Evolutionary conservation across 2,329 filamentous ascomycete genomes (phyloP), one percentile per base, ranked within the genome.

Genomic region (Colletotrichum sp.): DNA sequence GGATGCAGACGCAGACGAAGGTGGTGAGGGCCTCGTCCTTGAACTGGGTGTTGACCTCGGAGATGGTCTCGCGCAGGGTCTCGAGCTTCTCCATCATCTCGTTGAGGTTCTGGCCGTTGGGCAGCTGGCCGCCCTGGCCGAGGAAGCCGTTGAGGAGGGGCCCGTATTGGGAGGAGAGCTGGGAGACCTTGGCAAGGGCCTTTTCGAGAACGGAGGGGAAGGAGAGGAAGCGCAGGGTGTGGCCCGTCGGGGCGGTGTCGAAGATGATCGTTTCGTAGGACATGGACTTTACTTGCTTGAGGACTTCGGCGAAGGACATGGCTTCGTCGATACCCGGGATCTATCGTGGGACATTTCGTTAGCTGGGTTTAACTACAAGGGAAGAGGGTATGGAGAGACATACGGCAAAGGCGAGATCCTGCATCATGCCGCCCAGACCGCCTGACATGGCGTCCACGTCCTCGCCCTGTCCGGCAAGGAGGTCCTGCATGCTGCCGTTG

Each of bases 211-310:
- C 96, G 12, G 96, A 97, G 19, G 97, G 97, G 88, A 99, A 99
- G 84, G 99, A 97, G 75, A 99, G 92, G 91, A 99, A 99, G 81
- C 97, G 96, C 76, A 99, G 93, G 3, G 97, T 99, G 90, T 99
- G 97, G 80, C 97, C 97, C 19, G 97, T 99, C 19, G 97, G 97
- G 5, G 97, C 97, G 39, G 97, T 99, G 86, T 99, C 97, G 91
- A 99, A 99, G 85, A 99, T 95, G 87, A 99, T 98, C 82, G 96
- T 95, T 86, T 98, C 97, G 91, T 99, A 99, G 66, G 96, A 98
- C 83, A 98, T 94, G 55, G 95, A 98, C 88, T 98, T 98, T 88
- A 99, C 97, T 87, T 99, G 97, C 87, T 99, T 99, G 82, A 99
- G 91, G 78, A 99, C 97, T 88, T 99, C 97, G 84, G 97, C 97